phyloP scores from a whole-genome alignment of 2,329 filamentous ascomycete genomes.

The Colletotrichum zoysiae region DNA sequence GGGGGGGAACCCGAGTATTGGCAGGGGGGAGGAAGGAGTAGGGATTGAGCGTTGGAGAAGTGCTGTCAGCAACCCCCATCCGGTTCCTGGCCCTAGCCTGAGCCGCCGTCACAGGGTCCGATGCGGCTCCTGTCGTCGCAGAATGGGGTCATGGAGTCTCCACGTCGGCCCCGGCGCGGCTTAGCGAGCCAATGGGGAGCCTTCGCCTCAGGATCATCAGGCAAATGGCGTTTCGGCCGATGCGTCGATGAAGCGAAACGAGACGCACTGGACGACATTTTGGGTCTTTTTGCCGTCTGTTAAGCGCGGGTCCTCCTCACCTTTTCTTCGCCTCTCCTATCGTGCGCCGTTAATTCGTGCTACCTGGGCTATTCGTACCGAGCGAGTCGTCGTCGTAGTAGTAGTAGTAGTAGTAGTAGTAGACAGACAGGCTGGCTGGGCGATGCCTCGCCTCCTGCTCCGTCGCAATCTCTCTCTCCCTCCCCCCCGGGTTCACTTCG shows the following conservation, averaged over 20 bases:
- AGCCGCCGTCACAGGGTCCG: constrained; percentile 19
- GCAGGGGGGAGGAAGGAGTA: neutral
- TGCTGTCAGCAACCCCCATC: constrained; percentile 3
- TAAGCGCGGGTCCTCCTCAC: constrained; percentile 25
- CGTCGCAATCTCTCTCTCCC: constrained; percentile 17
- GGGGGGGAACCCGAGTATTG: neutral
- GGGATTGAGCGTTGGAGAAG: constrained; percentile 7
- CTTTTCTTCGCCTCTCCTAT: neutral
- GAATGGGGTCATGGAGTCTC: constrained; percentile 44
- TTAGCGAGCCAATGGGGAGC: constrained; percentile 45
- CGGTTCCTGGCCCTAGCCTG: constrained; percentile 5
- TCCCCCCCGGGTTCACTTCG: neutral
- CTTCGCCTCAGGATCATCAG: constrained; percentile 46
- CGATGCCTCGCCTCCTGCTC: constrained; percentile 5
- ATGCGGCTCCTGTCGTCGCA: constrained; percentile 54
- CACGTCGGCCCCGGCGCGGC: constrained; percentile 40
- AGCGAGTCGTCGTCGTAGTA: too few relatives aligned
- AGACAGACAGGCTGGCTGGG: neutral
- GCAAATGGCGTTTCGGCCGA: constrained; percentile 55
- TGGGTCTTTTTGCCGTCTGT: constrained; percentile 3
- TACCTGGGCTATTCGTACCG: too few relatives aligned
- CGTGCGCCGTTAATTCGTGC: neutral
- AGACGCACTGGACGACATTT: constrained; percentile 41
- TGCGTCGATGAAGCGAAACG: constrained; percentile 55
- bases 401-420: too few relatives aligned